Conservation (phyloP, 345 rosid genomes). For the Eucalyptus rudis region DNA sequence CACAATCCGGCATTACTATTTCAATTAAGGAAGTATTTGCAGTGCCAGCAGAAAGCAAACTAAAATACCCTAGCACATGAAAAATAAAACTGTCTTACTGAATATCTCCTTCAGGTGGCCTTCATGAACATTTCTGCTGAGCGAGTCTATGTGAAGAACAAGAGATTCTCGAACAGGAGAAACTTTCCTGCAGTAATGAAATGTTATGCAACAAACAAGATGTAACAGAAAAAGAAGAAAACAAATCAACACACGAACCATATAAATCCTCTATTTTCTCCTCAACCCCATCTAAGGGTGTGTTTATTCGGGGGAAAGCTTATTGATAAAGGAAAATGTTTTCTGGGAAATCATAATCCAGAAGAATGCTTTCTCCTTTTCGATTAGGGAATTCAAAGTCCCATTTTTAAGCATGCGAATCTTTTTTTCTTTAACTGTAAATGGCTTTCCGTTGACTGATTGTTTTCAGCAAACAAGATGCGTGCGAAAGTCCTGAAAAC, state of each 20-base stretch:
- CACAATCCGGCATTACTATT: neutral
- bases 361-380: neutral
- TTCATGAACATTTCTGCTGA: constrained; percentile 88
- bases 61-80: neutral
- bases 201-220: neutral
- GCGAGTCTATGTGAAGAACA: constrained; percentile 72
- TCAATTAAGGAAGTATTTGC: neutral
- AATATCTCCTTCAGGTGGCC: constrained; percentile 94
- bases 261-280: neutral
- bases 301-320: neutral
- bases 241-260: neutral
- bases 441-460: neutral
- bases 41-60: neutral
- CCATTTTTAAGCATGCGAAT: neutral
- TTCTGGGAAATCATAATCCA: neutral
- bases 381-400: neutral
- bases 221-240: neutral
- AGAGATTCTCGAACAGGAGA: constrained; percentile 74
- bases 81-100: constrained; percentile 22
- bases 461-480: neutral
- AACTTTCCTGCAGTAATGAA: constrained; percentile 52
- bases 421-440: neutral
- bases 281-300: neutral
- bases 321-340: neutral
- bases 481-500: neutral